phyloP scores from a whole-genome alignment of 208 protist species.

The Leishmania aethiopica region DNA sequence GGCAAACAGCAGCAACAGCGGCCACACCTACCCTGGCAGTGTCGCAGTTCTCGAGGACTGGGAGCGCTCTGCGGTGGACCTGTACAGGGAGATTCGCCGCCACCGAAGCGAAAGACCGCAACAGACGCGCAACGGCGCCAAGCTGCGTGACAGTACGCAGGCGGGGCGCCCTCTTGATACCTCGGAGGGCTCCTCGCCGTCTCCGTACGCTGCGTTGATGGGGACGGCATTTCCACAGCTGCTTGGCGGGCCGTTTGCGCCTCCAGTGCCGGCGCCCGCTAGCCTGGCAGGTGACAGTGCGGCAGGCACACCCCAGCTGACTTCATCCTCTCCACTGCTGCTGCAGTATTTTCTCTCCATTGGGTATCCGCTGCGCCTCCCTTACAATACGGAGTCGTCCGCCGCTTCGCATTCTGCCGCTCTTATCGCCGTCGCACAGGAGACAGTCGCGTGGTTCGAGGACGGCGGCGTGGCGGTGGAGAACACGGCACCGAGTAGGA shows the following conservation, averaged over 20 bases:
- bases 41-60: constrained; percentile 6
- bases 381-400: not conserved
- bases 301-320: not conserved
- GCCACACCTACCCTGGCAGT: not conserved
- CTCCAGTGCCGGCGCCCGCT: not conserved
- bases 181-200: not conserved
- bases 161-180: not conserved
- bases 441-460: constrained; percentile 14
- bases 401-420: constrained; percentile 2
- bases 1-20: not conserved
- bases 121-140: not conserved
- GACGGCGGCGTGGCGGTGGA: not conserved
- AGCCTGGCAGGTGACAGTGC: not conserved
- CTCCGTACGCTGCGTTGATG: constrained; percentile 1
- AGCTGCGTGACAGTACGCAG: not conserved
- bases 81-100: constrained; percentile 17
- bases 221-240: constrained; percentile 15
- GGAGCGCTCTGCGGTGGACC: constrained; percentile 9
- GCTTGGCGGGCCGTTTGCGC: not conserved
- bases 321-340: not conserved
- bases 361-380: constrained; percentile 17
- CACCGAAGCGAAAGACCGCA: constrained; percentile 5
- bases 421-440: constrained; percentile 3
- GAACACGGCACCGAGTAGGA: not conserved
- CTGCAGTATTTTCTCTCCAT: constrained; percentile 25